A percentile compares a stretch with the other conserved stretches of the same genome.
Conservation (phyloP, 1,139 yeast species). For the Eremothecium coryli region DNA sequence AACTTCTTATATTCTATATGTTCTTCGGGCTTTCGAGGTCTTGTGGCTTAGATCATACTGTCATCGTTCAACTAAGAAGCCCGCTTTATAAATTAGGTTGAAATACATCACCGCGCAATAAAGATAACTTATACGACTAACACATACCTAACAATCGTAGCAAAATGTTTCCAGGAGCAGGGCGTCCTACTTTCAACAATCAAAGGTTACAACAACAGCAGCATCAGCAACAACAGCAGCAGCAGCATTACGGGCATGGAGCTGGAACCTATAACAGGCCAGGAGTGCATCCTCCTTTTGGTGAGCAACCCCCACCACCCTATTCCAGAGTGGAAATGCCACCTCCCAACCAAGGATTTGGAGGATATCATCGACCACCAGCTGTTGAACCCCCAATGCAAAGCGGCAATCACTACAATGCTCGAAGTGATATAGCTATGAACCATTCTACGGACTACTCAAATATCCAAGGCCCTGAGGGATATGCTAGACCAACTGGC, state of each 20-base stretch:
- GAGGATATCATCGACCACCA: no score
- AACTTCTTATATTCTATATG: no score
- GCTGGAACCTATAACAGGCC: neutral
- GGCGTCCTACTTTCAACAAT: constrained; percentile 24
- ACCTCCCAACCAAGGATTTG: constrained; percentile 8
- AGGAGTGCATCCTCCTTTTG: neutral
- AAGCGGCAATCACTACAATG: constrained; percentile 10
- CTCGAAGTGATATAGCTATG: constrained; percentile 9
- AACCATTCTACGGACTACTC: constrained; percentile 9
- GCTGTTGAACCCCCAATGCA: constrained; percentile 3
- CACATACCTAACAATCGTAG: neutral
- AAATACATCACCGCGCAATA: no score
- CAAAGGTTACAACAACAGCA: constrained; percentile 16
- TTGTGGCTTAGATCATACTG: no score
- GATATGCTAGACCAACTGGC: constrained; percentile 14
- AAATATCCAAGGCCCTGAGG: constrained; percentile 12
- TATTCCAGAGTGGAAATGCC: constrained; percentile 2
- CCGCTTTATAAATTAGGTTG: no score
- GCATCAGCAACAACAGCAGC: constrained; percentile 15
- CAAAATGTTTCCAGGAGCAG: constrained; percentile 26
- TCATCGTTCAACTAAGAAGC: no score
- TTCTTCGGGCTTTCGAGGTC: no score
- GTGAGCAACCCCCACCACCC: constrained; percentile 1
- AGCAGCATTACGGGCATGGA: neutral
- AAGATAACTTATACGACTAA: no score